A percentile compares a stretch with the other conserved stretches of the same genome.
Evolutionary conservation across 2,329 filamentous ascomycete genomes (phyloP).

Genomic region (Ceratocystis harringtonii): DNA sequence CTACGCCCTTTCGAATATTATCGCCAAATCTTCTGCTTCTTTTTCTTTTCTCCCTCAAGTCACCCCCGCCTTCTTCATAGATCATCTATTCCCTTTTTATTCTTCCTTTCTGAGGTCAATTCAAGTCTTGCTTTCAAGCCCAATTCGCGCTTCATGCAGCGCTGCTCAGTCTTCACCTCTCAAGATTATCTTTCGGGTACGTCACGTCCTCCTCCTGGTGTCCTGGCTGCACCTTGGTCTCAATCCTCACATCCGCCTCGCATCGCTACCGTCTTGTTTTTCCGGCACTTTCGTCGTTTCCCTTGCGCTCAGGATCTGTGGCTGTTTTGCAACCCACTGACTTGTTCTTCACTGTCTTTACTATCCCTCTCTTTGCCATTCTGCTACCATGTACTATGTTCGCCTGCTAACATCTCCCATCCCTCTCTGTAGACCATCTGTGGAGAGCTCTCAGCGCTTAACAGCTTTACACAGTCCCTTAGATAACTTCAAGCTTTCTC

Average conservation of each 20-base stretch:
- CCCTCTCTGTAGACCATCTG: constrained; percentile 26
- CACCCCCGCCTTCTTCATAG: constrained; percentile 17
- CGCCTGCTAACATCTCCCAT: constrained; percentile 12
- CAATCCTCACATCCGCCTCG: constrained; percentile 16
- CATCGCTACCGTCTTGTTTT: constrained; percentile 14
- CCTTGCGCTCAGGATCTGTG: neutral
- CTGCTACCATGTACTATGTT: neutral
- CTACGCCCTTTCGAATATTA: constrained; percentile 10
- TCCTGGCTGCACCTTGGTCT: neutral
- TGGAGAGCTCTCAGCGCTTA: constrained; percentile 26
- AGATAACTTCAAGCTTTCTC: constrained; percentile 8
- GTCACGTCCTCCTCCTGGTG: constrained; percentile 29
- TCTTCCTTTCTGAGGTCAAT: constrained; percentile 13
- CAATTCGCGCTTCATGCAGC: constrained; percentile 65
- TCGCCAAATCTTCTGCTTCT: constrained; percentile 8
- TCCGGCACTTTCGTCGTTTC: neutral
- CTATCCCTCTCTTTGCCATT: neutral
- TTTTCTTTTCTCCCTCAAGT: constrained; percentile 8
- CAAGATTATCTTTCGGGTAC: constrained; percentile 71
- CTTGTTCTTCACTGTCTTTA: neutral
- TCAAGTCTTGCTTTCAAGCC: constrained; percentile 25
- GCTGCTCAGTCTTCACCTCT: constrained; percentile 72
- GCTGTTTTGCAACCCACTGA: neutral
- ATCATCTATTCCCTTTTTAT: neutral
- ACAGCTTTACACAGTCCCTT: constrained; percentile 18